Conservation (phyloP, 768 basidiomycete species). For the Sistotremastrum niveocremeum region DNA sequence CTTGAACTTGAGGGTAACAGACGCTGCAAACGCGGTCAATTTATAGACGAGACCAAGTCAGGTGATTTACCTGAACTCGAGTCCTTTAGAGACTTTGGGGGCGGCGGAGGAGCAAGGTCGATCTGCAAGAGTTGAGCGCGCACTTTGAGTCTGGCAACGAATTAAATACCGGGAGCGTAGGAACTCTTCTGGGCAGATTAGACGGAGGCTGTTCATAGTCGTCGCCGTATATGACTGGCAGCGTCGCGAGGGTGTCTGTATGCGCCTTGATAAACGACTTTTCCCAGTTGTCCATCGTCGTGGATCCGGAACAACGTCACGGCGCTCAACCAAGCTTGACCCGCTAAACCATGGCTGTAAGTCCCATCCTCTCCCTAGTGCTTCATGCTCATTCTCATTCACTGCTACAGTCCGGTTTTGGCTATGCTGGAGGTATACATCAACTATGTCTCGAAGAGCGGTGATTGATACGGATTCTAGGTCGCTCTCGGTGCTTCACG, state of each 20-base stretch:
- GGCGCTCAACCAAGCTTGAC: constrained; percentile 1
- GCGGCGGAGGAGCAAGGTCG: constrained; percentile 46
- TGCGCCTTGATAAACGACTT: constrained; percentile 52
- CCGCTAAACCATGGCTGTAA: constrained; percentile 26
- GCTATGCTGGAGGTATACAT: constrained; percentile 45
- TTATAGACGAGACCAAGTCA: constrained; percentile 2
- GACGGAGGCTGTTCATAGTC: constrained; percentile 65
- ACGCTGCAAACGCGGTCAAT: constrained; percentile 14
- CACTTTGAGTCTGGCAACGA: not conserved
- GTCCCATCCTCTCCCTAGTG: constrained; percentile 5
- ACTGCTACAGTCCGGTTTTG: constrained; percentile 43
- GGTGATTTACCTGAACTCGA: constrained; percentile 19
- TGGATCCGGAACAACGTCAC: not conserved
- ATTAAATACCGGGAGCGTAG: constrained; percentile 47
- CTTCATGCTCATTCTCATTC: not conserved
- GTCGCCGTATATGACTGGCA: constrained; percentile 56
- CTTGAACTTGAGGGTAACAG: constrained; percentile 72
- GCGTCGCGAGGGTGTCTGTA: constrained; percentile 45
- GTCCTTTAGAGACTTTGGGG: constrained; percentile 26
- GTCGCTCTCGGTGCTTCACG: constrained; percentile 74
- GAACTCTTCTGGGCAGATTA: constrained; percentile 54
- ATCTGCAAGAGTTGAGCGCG: constrained; percentile 26
- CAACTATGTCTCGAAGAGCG: not conserved
- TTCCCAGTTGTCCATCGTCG: constrained; percentile 33
- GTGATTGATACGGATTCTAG: constrained; percentile 23